Evolutionary conservation across 208 protist genomes (phyloP).

Genomic region (Crithidia bombi): DNA sequence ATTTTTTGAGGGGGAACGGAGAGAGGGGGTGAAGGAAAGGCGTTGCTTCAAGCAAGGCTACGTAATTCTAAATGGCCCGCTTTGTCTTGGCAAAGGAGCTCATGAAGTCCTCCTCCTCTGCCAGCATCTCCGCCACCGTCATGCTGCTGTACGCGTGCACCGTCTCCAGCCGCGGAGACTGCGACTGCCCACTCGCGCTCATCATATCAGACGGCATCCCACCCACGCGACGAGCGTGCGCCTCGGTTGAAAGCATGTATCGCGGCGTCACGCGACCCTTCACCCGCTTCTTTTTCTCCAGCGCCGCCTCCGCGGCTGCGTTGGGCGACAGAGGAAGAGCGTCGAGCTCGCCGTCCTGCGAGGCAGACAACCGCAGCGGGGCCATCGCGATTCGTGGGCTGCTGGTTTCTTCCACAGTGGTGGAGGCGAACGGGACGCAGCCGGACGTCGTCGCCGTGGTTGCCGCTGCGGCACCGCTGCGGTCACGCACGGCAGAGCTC

Average conservation of each 20-base stretch:
- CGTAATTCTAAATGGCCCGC: conserved; percentile 8
- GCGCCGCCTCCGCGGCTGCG: background rate
- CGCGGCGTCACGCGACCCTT: conserved; percentile 28
- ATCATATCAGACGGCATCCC: background rate
- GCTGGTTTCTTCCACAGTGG: background rate
- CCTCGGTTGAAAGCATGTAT: conserved; percentile 52
- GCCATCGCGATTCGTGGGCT: conserved; percentile 1
- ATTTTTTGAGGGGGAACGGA: too few species aligned
- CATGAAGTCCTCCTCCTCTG: conserved; percentile 55
- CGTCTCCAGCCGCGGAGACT: conserved; percentile 5
- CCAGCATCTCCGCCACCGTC: conserved; percentile 53
- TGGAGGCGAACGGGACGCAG: background rate
- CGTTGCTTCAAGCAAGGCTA: background rate
- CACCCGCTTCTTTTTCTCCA: conserved; percentile 12
- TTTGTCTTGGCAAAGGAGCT: conserved; percentile 45
- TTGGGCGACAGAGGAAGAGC: background rate
- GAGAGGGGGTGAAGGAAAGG: background rate
- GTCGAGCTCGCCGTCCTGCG: conserved; percentile 9
- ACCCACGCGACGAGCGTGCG: conserved; percentile 30
- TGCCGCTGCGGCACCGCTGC: background rate
- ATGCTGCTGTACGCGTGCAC: conserved; percentile 26
- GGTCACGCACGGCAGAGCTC: background rate
- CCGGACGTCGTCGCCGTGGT: background rate
- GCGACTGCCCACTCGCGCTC: background rate
- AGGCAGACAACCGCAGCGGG: background rate